Evolutionary conservation across 441 rosid genomes (phyloP).

Genomic region (Gossypium trilobum): DNA sequence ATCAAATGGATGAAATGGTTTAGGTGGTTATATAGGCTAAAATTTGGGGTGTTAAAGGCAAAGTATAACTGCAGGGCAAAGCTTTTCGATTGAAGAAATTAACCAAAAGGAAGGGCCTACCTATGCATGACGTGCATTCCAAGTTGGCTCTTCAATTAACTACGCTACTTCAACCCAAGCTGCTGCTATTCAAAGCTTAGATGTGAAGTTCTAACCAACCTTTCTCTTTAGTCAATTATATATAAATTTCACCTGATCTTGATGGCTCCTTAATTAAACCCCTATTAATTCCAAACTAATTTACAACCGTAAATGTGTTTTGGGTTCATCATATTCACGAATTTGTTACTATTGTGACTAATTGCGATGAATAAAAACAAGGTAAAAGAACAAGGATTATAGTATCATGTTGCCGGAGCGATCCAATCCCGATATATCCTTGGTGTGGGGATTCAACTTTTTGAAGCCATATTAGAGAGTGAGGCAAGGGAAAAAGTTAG

Average conservation of each 20-base stretch:
- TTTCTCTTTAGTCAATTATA: conserved; percentile 15
- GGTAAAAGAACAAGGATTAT: neutral
- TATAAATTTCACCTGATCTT: conserved; percentile 1
- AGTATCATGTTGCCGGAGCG: neutral
- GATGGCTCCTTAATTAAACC: neutral
- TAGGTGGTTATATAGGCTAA: conserved; percentile 29
- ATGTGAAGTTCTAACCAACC: conserved; percentile 33
- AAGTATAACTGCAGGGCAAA: conserved; percentile 18
- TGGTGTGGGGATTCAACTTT: neutral
- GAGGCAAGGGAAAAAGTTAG: conserved; percentile 15
- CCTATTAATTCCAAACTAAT: neutral
- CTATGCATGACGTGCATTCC: conserved; percentile 45
- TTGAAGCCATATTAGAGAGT: neutral
- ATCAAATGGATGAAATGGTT: conserved; percentile 17
- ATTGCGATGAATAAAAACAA: neutral
- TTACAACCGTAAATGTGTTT: neutral
- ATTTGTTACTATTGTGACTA: neutral
- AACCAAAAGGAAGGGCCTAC: conserved; percentile 15
- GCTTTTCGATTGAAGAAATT: conserved; percentile 15
- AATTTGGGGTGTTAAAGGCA: conserved; percentile 11
- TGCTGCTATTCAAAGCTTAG: conserved; percentile 30
- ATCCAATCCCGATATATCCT: neutral
- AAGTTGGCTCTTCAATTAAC: conserved; percentile 32
- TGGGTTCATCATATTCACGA: neutral
- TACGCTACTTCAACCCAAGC: conserved; percentile 18